Evolutionary conservation across 164 flowering plant species (phyloP), one percentile per base, ranked within the genome.

Genomic region (Protea cynaroides): DNA sequence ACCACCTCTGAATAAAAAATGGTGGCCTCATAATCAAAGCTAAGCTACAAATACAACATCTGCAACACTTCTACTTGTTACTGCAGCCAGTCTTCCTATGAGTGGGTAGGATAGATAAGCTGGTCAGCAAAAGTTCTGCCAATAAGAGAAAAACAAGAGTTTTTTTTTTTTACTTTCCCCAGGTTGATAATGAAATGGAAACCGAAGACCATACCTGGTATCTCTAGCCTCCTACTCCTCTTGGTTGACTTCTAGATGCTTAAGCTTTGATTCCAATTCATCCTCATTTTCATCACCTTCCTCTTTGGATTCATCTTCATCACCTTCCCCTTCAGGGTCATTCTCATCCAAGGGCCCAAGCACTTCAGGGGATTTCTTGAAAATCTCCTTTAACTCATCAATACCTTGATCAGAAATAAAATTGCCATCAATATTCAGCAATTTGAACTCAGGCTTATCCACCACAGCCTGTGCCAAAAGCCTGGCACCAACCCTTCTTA

Each of bases 311-410:
- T 79, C 89, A 19, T 80, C 78, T 9, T 74, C 83, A 50, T 73
- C 83, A 17, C 77, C 86, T 63, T 70, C 91, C 65, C 96, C 96
- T 58, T 85, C 92, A 17, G 91, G 88, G 56, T 89, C 98, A 67
- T 92, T 90, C 68, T 90, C 98, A 74, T 90, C 96, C 69, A 92
- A 67, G 0, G 86, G 71, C 21, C 88, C 98, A 65, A 92, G 95
- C 68, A 69, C 69, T 10, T 76, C 77, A 22, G 85, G 84, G 40
- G 62, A 80, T 18, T 80, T 78, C 72, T 76, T 74, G 66, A 89
- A 86, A 47, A 84, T 82, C n/a, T 75, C 85, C 69, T 76, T 84
- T 66, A 92, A 70, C 71, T 89, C 98, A 63, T 88, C 96, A 54
- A 88, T 76, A 58, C 90, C 95, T 74, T 90, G 95, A 58, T 92